phyloP scores from a whole-genome alignment of 2,329 filamentous ascomycete genomes.

The Aspergillus sp. region DNA sequence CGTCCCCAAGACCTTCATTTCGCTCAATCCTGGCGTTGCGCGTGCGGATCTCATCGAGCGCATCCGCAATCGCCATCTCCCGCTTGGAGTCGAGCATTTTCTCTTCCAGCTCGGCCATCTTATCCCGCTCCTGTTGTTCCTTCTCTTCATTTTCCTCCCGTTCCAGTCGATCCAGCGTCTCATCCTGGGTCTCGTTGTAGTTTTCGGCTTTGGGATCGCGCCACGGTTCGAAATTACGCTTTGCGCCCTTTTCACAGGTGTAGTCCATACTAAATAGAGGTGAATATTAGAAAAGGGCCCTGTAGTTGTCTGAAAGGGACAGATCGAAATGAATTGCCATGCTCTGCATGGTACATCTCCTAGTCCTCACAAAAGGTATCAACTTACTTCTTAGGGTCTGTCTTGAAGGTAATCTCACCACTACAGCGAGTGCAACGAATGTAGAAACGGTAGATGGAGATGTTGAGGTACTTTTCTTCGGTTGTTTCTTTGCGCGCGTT shows the following conservation, averaged over 20 bases:
- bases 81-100: slow-evolving; percentile 89
- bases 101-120: slow-evolving; percentile 91
- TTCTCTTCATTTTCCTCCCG: slow-evolving; percentile 62
- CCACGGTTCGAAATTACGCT: slow-evolving; percentile 93
- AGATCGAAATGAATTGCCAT: no score
- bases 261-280: slow-evolving; percentile 63
- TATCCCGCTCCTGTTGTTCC: slow-evolving; percentile 70
- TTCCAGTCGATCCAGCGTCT: slow-evolving; percentile 79
- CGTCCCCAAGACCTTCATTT: slow-evolving; percentile 62
- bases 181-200: slow-evolving; percentile 74
- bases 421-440: slow-evolving; percentile 84
- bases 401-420: slow-evolving; percentile 86
- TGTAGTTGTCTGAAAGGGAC: no score
- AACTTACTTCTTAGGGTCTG: slow-evolving; percentile 73
- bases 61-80: slow-evolving; percentile 96
- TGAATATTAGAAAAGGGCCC: background rate
- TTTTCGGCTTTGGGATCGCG: slow-evolving; percentile 57
- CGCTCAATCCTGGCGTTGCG: slow-evolving; percentile 84
- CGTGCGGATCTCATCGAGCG: slow-evolving; percentile 87
- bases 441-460: slow-evolving; percentile 86
- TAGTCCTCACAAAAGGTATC: no score
- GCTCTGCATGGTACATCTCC: no score
- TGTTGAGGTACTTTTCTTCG: slow-evolving; percentile 82
- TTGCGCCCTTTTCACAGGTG: slow-evolving; percentile 72
- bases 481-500: slow-evolving; percentile 92